Percentiles rank a stretch among this genome's conserved stretches.
phyloP scores from a whole-genome alignment of 2,329 filamentous ascomycete genomes.

The Verticillium nonalfalfae region DNA sequence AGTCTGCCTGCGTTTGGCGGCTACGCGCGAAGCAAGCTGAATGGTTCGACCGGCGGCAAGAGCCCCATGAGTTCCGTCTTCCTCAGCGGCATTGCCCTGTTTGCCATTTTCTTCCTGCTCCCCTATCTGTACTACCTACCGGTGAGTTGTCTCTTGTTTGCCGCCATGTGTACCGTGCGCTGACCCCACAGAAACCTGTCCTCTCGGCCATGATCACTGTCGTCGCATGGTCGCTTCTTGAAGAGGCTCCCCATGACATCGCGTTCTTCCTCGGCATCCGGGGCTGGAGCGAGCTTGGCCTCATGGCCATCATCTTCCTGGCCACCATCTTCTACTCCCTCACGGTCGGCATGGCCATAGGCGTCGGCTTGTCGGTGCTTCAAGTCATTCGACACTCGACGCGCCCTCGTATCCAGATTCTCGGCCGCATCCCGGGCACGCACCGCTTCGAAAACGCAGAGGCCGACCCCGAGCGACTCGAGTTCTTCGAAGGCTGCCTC shows the following conservation, averaged over 20 bases:
- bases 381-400: conserved; percentile 88
- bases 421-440: conserved; percentile 81
- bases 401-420: conserved; percentile 88
- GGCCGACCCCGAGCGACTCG: conserved; percentile 63
- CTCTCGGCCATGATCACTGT: conserved; percentile 92
- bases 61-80: conserved; percentile 93
- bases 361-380: conserved; percentile 83
- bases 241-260: conserved; percentile 91
- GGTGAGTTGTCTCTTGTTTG: conserved; percentile 43
- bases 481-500: conserved; percentile 85
- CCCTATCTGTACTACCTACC: conserved; percentile 94
- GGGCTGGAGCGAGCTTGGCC: conserved; percentile 76
- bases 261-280: conserved; percentile 80
- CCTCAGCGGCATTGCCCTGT: conserved; percentile 72
- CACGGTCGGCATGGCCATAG: conserved; percentile 86
- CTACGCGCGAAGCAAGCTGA: conserved; percentile 93
- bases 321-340: conserved; percentile 94
- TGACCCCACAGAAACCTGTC: conserved; percentile 68
- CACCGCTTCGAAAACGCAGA: conserved; percentile 83
- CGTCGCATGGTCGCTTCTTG: conserved; percentile 88
- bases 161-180: background rate
- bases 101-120: conserved; percentile 75
- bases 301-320: conserved; percentile 87
- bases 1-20: conserved; percentile 90
- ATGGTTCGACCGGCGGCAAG: conserved; percentile 82